Conservation (phyloP, 352 stramenopile species). For the Pythium aquatile region DNA sequence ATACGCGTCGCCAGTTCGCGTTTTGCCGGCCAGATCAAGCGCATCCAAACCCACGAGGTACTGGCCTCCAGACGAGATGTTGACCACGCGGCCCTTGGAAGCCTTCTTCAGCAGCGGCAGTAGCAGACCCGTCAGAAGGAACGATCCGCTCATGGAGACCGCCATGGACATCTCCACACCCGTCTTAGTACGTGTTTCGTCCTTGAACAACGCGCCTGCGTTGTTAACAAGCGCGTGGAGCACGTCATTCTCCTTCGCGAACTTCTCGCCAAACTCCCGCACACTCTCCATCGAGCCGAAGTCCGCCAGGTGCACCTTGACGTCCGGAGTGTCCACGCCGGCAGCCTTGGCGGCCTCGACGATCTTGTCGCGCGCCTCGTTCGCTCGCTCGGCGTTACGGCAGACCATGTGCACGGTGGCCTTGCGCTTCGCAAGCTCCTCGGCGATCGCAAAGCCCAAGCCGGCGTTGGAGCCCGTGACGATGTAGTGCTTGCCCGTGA, state of each 20-base stretch:
- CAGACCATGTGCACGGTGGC: conserved; percentile 52
- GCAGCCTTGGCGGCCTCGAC: conserved; percentile 30
- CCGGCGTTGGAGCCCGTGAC: conserved; percentile 53
- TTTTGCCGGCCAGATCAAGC: conserved; percentile 29
- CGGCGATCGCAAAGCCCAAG: conserved; percentile 38
- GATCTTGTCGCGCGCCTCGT: conserved; percentile 41
- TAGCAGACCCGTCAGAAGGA: conserved; percentile 44
- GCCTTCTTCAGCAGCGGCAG: conserved; percentile 44
- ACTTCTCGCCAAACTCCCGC: conserved; percentile 33
- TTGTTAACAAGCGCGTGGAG: conserved; percentile 56
- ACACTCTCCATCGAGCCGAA: conserved; percentile 45
- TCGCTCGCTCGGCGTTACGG: conserved; percentile 33
- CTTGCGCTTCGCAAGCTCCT: conserved; percentile 36
- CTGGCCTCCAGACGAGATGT: conserved; percentile 48
- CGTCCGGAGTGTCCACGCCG: conserved; percentile 29
- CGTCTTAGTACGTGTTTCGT: conserved; percentile 31
- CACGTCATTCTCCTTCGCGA: conserved; percentile 22
- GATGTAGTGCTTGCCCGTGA: conserved; percentile 43
- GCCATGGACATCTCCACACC: conserved; percentile 44
- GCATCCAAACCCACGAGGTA: conserved; percentile 42
- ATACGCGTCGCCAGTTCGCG: conserved; percentile 28
- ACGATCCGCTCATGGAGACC: conserved; percentile 41
- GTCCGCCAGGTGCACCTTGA: conserved; percentile 47
- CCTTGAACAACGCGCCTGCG: conserved; percentile 40
- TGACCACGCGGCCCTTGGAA: conserved; percentile 43